These are phyloP conservation scores for Allomyces arbusculus DNA, from an alignment of 192 early-diverging fungal genomes.

Conservation along the genomic window DNA sequence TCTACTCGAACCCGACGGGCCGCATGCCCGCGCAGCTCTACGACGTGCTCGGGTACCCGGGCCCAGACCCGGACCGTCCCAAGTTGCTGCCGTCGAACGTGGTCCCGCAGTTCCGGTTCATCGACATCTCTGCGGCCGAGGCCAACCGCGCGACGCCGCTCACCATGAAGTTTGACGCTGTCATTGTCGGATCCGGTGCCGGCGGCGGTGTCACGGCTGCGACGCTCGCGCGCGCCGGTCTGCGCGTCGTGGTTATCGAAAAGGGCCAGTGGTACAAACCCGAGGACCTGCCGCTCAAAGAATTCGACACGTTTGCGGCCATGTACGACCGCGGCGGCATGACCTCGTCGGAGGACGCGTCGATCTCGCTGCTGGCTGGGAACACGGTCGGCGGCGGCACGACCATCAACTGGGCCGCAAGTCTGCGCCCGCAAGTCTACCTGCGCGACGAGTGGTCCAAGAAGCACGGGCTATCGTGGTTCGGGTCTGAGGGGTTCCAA, in stretches of 20 bases:
- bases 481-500: constrained; percentile 26
- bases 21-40: not conserved
- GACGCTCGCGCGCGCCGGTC: constrained; percentile 38
- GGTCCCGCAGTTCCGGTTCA: constrained; percentile 30
- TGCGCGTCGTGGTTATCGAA: constrained; percentile 49
- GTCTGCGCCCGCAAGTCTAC: constrained; percentile 31
- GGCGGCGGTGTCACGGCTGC: constrained; percentile 48
- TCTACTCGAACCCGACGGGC: not conserved
- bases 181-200: constrained; percentile 47
- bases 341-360: constrained; percentile 25
- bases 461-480: constrained; percentile 29
- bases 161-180: constrained; percentile 27
- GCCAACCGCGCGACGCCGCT: constrained; percentile 6
- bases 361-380: constrained; percentile 34
- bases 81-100: constrained; percentile 4
- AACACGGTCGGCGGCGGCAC: constrained; percentile 57
- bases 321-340: constrained; percentile 34
- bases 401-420: constrained; percentile 43
- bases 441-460: constrained; percentile 56
- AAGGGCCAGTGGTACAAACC: constrained; percentile 40
- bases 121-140: constrained; percentile 17
- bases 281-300: constrained; percentile 24
- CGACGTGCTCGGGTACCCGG: not conserved
- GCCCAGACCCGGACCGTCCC: not conserved
- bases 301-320: constrained; percentile 21